Evolutionary conservation across 2,329 filamentous ascomycete species (phyloP), one percentile per base, ranked within the genome.

Genomic region (Penicillium sp.): DNA sequence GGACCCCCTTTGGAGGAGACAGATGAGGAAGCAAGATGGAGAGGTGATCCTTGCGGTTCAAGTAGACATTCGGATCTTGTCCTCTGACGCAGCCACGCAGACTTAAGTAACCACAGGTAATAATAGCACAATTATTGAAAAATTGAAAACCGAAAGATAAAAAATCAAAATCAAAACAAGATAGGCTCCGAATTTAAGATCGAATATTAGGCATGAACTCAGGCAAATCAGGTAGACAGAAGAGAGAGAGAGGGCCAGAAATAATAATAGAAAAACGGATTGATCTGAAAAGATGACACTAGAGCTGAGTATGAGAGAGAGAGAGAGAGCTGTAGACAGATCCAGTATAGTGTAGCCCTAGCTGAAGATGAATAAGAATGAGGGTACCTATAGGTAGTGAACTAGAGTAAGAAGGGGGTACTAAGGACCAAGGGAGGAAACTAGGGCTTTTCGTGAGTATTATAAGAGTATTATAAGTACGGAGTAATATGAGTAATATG

Each of bases 31-130:
- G 10, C 22, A 11, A 40, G 48, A 40, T 40, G 32, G 31, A 48
- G 38, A 52, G 11, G 38, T 55, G 39, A 46, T 47, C 48, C 39
- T 52, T 36, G 49, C 34, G 34, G 31, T 43, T 55, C 53, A 55
- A 48, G 39, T 53, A 53, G 51, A 53, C 27, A 53, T 53, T 50
- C 51, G 43, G 38, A 50, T 49, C 46, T 21, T 53, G 45, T 53
- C 51, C 46, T 53, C 51, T 53, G 44, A 45, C 40, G 29, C 50
- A 54, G 41, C 45, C 24, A 40, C 40, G 47, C 49, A 18, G 36
- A 56, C 24, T 54, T 41, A 48, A 56, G 39, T 32, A 55, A 45
- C 31, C n/a, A 41, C 31, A 46, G 3, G 38, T 32, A 34, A 21
- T 39, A 39, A 48, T 39, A 29, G 46, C 38, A 52, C 42, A 45